Evolutionary conservation across 192 early-diverging fungal genomes (phyloP).

Genomic region (Cladochytrium replicatum): DNA sequence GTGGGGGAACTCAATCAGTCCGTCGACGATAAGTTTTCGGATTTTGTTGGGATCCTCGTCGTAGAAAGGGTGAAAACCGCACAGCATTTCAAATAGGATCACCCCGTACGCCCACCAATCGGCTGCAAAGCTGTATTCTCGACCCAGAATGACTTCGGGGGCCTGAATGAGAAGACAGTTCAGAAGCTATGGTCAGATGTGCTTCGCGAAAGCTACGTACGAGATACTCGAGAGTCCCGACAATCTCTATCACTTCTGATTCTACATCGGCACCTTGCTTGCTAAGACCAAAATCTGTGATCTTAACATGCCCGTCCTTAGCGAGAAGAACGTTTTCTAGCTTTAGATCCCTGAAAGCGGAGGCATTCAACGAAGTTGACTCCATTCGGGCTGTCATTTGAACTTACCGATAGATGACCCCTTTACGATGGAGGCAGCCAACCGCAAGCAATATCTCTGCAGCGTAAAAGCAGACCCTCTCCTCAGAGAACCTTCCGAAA

Average conservation of each 20-base stretch:
- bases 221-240: slow-evolving; percentile 43
- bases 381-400: not conserved
- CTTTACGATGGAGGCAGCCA: slow-evolving; percentile 35
- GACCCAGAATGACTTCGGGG: slow-evolving; percentile 41
- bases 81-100: slow-evolving; percentile 46
- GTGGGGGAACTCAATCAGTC: slow-evolving; percentile 25
- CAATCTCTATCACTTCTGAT: slow-evolving; percentile 12
- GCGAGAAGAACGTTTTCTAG: slow-evolving; percentile 46
- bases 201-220: slow-evolving; percentile 4
- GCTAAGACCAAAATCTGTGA: slow-evolving; percentile 45
- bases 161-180: slow-evolving; percentile 7
- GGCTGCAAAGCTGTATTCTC: slow-evolving; percentile 27
- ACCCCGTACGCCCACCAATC: slow-evolving; percentile 53
- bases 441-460: slow-evolving; percentile 37
- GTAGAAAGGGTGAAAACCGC: slow-evolving; percentile 44
- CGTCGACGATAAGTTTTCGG: slow-evolving; percentile 28
- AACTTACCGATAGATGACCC: slow-evolving; percentile 39
- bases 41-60: slow-evolving; percentile 29
- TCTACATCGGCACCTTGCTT: slow-evolving; percentile 15
- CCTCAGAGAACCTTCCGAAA: slow-evolving; percentile 38
- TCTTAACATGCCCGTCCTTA: slow-evolving; percentile 39
- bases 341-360: slow-evolving; percentile 35
- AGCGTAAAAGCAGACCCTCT: slow-evolving; percentile 34
- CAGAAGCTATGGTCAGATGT: not conserved
- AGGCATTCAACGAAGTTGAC: not conserved